Evolutionary conservation across 1,284 basidiomycete genomes (phyloP).

Genomic region (Cryptococcus depauperatus): DNA sequence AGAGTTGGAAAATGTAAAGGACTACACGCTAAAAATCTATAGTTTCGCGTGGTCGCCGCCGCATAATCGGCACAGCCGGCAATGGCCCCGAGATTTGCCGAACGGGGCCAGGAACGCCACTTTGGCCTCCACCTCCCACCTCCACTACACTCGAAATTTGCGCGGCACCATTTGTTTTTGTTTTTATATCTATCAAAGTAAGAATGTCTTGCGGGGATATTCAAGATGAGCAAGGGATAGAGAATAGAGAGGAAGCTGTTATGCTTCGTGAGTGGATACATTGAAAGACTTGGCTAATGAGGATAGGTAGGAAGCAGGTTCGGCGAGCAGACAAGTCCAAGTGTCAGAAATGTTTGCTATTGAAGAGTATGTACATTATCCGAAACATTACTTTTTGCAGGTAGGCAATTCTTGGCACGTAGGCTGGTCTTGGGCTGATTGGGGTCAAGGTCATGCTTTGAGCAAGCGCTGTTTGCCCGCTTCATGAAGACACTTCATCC

Average conservation of each 20-base stretch:
- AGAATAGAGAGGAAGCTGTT: constrained; percentile 15
- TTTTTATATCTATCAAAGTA: too few species aligned
- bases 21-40: too few species aligned
- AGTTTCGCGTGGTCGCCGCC: too few species aligned
- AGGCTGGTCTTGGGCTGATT: background rate
- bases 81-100: too few species aligned
- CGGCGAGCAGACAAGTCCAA: constrained; percentile 19
- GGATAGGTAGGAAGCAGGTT: constrained; percentile 19
- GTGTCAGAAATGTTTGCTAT: constrained; percentile 32
- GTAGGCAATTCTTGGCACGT: constrained; percentile 12
- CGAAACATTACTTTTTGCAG: constrained; percentile 35
- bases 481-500: constrained; percentile 26
- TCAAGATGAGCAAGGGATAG: constrained; percentile 15
- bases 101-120: too few species aligned
- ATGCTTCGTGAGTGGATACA: constrained; percentile 33
- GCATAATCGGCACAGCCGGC: too few species aligned
- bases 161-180: too few species aligned
- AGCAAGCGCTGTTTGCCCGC: constrained; percentile 18
- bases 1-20: too few species aligned
- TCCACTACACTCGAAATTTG: too few species aligned
- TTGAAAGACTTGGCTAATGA: background rate
- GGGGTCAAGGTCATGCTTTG: constrained; percentile 27
- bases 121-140: too few species aligned
- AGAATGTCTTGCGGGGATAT: constrained; percentile 38
- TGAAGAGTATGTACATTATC: constrained; percentile 29